Evolutionary conservation across 305 asterid genomes (phyloP).

Genomic region (Solanum aculeatissimum): DNA sequence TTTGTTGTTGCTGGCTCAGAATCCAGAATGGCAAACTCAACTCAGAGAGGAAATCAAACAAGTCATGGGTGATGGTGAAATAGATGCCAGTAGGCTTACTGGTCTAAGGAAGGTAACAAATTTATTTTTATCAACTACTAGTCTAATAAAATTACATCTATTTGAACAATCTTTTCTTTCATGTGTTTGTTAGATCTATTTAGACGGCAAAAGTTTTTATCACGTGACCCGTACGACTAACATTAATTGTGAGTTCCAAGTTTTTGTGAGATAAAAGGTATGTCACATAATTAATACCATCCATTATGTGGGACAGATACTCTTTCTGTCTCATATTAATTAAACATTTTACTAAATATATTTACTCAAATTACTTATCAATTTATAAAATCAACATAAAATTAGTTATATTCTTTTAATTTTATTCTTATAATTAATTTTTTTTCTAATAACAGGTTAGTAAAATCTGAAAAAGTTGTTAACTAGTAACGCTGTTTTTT

Average conservation of each 20-base stretch:
- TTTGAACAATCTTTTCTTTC: neutral
- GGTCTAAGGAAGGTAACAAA: slow-evolving; percentile 62
- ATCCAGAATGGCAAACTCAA: slow-evolving; percentile 57
- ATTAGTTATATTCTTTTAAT: too few relatives aligned
- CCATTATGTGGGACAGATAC: too few relatives aligned
- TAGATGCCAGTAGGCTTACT: slow-evolving; percentile 45
- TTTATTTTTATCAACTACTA: neutral
- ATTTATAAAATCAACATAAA: too few relatives aligned
- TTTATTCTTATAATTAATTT: too few relatives aligned
- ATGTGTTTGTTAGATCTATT: too few relatives aligned
- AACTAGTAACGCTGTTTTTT: too few relatives aligned
- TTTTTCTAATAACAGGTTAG: neutral
- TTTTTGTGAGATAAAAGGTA: neutral
- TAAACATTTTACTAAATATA: neutral
- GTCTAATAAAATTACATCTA: neutral
- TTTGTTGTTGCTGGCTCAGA: slow-evolving; percentile 46
- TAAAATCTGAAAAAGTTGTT: neutral
- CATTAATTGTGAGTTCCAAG: neutral
- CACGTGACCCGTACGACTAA: neutral
- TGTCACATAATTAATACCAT: neutral
- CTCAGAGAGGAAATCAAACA: slow-evolving; percentile 56
- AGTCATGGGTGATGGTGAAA: slow-evolving; percentile 40
- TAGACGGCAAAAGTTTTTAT: too few relatives aligned
- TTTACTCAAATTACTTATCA: neutral
- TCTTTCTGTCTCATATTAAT: neutral